Conservation (phyloP, 768 basidiomycete species). For the Trametes meyenii region DNA sequence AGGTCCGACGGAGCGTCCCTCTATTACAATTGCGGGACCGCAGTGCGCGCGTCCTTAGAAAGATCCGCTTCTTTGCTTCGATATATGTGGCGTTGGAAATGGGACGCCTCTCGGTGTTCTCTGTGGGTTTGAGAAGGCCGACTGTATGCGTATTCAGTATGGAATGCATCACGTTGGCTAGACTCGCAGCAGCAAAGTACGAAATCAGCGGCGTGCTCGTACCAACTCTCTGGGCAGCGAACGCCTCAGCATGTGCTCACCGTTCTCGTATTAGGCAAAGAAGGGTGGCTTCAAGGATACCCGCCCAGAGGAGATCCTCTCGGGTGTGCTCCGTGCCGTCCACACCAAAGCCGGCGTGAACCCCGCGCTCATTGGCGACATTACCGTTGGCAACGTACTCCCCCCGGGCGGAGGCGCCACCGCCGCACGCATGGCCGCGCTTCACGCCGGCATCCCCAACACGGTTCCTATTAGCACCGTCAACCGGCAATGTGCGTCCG, state of each 20-base stretch:
- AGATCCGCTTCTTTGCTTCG: too few relatives aligned
- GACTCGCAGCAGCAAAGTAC: too few relatives aligned
- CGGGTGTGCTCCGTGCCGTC: constrained; percentile 74
- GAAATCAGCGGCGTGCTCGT: too few relatives aligned
- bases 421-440: constrained; percentile 83
- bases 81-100: too few relatives aligned
- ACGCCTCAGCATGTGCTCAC: background rate
- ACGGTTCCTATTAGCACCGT: constrained; percentile 77
- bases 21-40: too few relatives aligned
- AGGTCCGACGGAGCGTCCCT: too few relatives aligned
- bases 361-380: constrained; percentile 82
- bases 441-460: constrained; percentile 84
- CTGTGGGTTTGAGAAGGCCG: too few relatives aligned
- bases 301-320: constrained; percentile 78
- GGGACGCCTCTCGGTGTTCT: too few relatives aligned
- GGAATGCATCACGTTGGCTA: too few relatives aligned
- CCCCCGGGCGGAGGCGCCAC: constrained; percentile 83
- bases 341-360: constrained; percentile 70
- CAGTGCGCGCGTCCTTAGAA: too few relatives aligned
- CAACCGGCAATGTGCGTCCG: constrained; percentile 90
- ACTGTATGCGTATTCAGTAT: too few relatives aligned
- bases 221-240: too few relatives aligned
- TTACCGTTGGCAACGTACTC: constrained; percentile 86
- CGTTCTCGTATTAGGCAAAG: constrained; percentile 51
- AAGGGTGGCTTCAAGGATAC: constrained; percentile 95